Percentiles rank a stretch among this genome's conserved stretches.
Evolutionary conservation across 176 grass and related monocot genomes (phyloP).

Genomic region (Raddia distichophylla): DNA sequence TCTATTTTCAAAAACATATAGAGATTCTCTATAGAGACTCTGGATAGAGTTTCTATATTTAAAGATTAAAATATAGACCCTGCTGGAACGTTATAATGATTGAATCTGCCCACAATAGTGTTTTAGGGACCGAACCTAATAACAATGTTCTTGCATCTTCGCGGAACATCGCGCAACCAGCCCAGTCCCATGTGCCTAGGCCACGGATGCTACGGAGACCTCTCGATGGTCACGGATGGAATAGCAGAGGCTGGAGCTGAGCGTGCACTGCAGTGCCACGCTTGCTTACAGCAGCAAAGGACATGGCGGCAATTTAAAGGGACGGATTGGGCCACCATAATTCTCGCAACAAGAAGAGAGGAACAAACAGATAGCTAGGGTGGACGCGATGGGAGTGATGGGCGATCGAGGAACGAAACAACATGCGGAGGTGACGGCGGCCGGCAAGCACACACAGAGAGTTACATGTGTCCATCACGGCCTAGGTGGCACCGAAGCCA

Average conservation of each 20-base stretch:
- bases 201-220: no score
- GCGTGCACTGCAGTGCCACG: neutral
- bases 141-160: neutral
- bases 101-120: no score
- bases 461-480: constrained; percentile 1
- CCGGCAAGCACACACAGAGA: neutral
- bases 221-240: neutral
- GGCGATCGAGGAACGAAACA: neutral
- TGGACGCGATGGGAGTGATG: neutral
- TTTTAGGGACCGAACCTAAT: no score
- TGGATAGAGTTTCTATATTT: no score
- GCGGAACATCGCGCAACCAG: neutral
- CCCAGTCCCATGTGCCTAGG: no score
- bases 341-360: constrained; percentile 30
- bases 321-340: neutral
- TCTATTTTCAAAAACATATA: no score
- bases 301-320: neutral
- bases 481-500: neutral
- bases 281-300: constrained; percentile 15
- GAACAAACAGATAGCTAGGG: neutral
- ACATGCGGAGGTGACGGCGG: neutral
- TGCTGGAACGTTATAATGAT: no score
- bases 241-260: neutral
- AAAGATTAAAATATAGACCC: no score
- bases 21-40: no score